These are phyloP conservation scores for Crassisporium funariophilum DNA, from an alignment of 768 basidiomycete genomes.

Conservation along the genomic window DNA sequence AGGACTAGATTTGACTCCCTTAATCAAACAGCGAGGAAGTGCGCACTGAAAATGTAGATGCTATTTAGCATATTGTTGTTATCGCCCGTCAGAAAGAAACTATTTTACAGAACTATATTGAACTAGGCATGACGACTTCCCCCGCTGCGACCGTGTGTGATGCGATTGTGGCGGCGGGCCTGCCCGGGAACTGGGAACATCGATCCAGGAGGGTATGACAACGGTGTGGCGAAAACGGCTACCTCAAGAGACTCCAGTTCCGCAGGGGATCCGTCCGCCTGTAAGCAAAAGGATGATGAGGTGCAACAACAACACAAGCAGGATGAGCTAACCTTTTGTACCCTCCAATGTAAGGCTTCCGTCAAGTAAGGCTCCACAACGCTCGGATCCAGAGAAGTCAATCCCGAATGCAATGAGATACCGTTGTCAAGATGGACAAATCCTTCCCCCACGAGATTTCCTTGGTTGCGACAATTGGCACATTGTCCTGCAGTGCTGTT, in stretches of 20 bases:
- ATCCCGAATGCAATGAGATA: slow-evolving; percentile 29
- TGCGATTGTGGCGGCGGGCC: slow-evolving; percentile 15
- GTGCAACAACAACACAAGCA: background rate
- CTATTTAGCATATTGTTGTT: background rate
- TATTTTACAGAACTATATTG: too few species aligned
- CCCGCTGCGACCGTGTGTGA: slow-evolving; percentile 29
- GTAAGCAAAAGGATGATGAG: background rate
- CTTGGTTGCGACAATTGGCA: slow-evolving; percentile 40
- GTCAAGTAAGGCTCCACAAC: slow-evolving; percentile 44
- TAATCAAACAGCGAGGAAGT: too few species aligned
- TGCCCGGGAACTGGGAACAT: slow-evolving; percentile 29
- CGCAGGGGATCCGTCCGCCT: slow-evolving; percentile 23
- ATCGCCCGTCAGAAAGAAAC: too few species aligned
- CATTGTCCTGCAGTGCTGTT: slow-evolving; percentile 32
- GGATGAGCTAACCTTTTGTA: slow-evolving; percentile 35
- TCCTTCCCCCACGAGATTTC: slow-evolving; percentile 38
- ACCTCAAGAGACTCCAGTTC: slow-evolving; percentile 31
- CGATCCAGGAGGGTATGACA: slow-evolving; percentile 29
- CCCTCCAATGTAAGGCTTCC: slow-evolving; percentile 42
- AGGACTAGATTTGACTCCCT: too few species aligned
- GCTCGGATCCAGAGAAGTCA: slow-evolving; percentile 37
- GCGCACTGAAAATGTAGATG: background rate
- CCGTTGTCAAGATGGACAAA: slow-evolving; percentile 46
- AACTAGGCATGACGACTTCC: slow-evolving; percentile 21
- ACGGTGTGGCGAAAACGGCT: slow-evolving; percentile 25